Evolutionary conservation across 2,329 filamentous ascomycete species (phyloP).

Genomic region (Paramyrothecium roridum): DNA sequence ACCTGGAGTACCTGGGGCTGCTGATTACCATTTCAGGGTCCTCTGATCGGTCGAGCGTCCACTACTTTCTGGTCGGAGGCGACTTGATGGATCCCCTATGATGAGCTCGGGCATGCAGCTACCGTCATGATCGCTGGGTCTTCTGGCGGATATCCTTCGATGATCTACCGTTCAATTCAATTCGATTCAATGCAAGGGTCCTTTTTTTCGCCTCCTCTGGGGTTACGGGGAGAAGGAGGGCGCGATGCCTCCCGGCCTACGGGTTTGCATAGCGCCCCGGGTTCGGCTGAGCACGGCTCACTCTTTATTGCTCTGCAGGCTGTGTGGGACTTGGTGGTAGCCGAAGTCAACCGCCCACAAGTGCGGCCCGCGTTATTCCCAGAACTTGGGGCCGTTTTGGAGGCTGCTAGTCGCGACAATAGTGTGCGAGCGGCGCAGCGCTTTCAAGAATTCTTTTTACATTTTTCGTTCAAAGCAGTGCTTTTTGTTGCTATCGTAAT

Average conservation of each 20-base stretch:
- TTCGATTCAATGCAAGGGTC: not conserved
- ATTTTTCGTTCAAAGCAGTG: no score
- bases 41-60: not conserved
- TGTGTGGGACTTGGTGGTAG: not conserved
- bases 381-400: not conserved
- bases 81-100: not conserved
- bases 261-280: not conserved
- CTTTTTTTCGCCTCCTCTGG: not conserved
- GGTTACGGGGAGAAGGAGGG: not conserved
- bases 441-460: no score
- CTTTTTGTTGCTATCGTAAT: no score
- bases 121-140: not conserved
- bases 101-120: not conserved
- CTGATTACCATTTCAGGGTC: no score
- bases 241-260: not conserved
- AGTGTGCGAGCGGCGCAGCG: no score
- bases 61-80: not conserved
- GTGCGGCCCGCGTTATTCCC: not conserved
- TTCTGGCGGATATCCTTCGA: no score
- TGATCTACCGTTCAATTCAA: no score
- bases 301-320: not conserved
- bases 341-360: not conserved
- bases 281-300: not conserved
- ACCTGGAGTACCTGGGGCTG: no score
- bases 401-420: no score